Conservation (phyloP, 768 basidiomycete species). For the Calocybe gangraenosa region DNA sequence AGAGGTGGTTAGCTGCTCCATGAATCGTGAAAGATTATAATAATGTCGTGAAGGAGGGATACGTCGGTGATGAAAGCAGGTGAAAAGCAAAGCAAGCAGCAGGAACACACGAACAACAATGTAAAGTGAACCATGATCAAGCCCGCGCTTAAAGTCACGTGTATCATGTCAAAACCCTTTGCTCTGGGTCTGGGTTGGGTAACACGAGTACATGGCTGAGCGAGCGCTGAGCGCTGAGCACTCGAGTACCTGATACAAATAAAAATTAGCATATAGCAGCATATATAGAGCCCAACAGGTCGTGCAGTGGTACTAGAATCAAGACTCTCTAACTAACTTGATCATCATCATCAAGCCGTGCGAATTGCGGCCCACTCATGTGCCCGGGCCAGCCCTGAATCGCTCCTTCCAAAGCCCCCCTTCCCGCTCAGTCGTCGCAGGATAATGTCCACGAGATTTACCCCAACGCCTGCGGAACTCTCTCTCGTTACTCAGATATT, state of each 20-base stretch:
- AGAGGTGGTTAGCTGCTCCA: slow-evolving; percentile 73
- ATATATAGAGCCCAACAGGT: too few relatives aligned
- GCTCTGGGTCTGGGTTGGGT: not conserved
- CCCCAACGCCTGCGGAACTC: slow-evolving; percentile 45
- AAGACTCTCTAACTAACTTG: too few relatives aligned
- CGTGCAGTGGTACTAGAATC: too few relatives aligned
- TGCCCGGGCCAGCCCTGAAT: slow-evolving; percentile 1
- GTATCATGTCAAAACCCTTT: not conserved
- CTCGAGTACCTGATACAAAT: too few relatives aligned
- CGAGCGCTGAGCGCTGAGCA: too few relatives aligned
- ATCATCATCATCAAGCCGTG: too few relatives aligned
- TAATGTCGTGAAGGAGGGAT: slow-evolving; percentile 18
- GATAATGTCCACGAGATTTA: slow-evolving; percentile 41
- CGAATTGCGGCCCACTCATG: too few relatives aligned
- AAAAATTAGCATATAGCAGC: too few relatives aligned
- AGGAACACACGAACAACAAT: not conserved
- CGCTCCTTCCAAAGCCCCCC: slow-evolving; percentile 7
- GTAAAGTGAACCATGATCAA: slow-evolving; percentile 10
- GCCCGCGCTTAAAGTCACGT: slow-evolving; percentile 9
- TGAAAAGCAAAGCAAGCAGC: slow-evolving; percentile 4
- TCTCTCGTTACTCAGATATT: slow-evolving; percentile 74
- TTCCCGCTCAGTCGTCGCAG: slow-evolving; percentile 8
- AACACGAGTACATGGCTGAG: not conserved
- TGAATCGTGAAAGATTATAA: slow-evolving; percentile 27
- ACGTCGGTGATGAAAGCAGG: slow-evolving; percentile 17